These are phyloP conservation scores for Exserohilum rostratum DNA, from an alignment of 2,329 filamentous ascomycete species.

Conservation along the genomic window DNA sequence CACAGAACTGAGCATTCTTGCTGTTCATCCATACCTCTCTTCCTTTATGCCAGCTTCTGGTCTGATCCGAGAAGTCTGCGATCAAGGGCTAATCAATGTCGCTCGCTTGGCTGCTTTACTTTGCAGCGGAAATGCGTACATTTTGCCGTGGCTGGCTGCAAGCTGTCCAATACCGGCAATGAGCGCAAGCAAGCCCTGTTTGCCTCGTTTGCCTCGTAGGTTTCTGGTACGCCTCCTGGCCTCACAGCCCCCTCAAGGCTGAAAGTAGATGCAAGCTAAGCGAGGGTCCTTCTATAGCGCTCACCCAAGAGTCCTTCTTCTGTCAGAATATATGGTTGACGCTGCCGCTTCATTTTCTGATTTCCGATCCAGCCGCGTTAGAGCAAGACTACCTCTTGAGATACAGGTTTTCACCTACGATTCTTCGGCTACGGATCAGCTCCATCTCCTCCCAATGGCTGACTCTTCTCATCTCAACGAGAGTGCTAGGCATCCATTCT, in stretches of 20 bases:
- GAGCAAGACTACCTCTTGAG: neutral
- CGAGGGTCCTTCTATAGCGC: conserved; percentile 10
- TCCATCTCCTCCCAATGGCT: neutral
- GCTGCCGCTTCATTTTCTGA: conserved; percentile 1
- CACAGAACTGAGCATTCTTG: neutral
- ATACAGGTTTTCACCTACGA: neutral
- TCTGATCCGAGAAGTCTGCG: neutral
- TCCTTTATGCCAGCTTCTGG: neutral
- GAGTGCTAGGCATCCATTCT: conserved; percentile 2
- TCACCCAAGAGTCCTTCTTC: neutral
- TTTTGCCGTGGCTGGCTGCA: neutral
- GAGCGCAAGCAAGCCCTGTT: conserved; percentile 16
- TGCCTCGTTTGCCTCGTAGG: conserved; percentile 28
- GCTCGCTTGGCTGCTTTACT: neutral
- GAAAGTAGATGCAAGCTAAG: conserved; percentile 11
- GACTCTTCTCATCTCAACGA: conserved; percentile 3
- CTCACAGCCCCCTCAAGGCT: conserved; percentile 14
- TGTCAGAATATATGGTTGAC: neutral
- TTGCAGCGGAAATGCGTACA: neutral
- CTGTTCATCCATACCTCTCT: neutral
- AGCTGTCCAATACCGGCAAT: neutral
- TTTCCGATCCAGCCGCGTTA: neutral
- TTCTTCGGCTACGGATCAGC: neutral
- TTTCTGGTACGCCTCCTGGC: conserved; percentile 12
- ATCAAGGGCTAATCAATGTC: neutral